Conservation (phyloP, 805 yeast genomes). For the Zygosaccharomyces siamensis region DNA sequence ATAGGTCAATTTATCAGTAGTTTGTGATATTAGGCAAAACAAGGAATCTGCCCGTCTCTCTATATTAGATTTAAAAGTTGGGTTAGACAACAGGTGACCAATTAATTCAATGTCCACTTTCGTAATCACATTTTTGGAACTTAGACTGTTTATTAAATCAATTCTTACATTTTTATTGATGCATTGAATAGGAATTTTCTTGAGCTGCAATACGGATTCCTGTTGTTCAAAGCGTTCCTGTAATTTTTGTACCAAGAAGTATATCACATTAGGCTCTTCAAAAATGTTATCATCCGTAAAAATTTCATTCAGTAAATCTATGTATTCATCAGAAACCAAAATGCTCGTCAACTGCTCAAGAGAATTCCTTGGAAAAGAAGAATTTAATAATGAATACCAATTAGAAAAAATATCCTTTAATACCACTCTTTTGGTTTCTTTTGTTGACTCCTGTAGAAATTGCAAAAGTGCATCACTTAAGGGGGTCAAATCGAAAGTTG, state of each 20-base stretch:
- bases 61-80: constrained; percentile 49
- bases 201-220: constrained; percentile 8
- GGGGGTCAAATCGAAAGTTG: constrained; percentile 25
- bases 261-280: constrained; percentile 44
- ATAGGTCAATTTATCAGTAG: constrained; percentile 10
- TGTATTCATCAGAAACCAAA: constrained; percentile 28
- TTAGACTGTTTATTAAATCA: constrained; percentile 23
- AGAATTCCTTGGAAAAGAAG: constrained; percentile 31
- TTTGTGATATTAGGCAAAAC: constrained; percentile 10
- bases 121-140: constrained; percentile 7
- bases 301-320: constrained; percentile 21
- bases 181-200: constrained; percentile 48
- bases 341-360: constrained; percentile 30
- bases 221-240: constrained; percentile 8
- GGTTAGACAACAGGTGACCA: constrained; percentile 42
- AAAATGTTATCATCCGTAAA: constrained; percentile 40
- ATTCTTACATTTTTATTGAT: constrained; percentile 36
- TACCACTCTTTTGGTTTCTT: constrained; percentile 9
- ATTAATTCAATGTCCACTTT: constrained; percentile 26
- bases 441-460: constrained; percentile 16
- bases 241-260: constrained; percentile 27
- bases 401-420: constrained; percentile 38
- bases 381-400: constrained; percentile 51
- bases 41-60: constrained; percentile 37
- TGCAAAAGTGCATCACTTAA: constrained; percentile 26